These are phyloP conservation scores for Chaetothyriales sp. DNA, from an alignment of 2,329 filamentous ascomycete species.

Conservation along the genomic window DNA sequence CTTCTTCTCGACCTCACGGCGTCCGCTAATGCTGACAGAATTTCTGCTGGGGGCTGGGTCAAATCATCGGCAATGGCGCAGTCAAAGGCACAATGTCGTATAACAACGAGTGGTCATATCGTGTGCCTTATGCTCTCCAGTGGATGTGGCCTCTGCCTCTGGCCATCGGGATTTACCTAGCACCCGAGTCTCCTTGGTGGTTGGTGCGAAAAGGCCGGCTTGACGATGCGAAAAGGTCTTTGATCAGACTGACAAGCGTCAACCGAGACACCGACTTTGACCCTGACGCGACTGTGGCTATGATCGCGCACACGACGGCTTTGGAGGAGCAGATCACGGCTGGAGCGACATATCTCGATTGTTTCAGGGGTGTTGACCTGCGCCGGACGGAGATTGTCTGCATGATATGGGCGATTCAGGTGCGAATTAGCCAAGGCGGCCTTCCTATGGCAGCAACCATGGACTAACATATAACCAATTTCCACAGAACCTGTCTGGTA, in stretches of 20 bases:
- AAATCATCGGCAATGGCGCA: slow-evolving; percentile 36
- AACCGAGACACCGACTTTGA: slow-evolving; percentile 53
- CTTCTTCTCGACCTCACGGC: background rate
- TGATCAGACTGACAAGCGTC: slow-evolving; percentile 31
- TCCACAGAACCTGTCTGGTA: slow-evolving; percentile 45
- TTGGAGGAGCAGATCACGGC: slow-evolving; percentile 60
- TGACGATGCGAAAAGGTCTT: slow-evolving; percentile 31
- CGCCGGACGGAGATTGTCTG: slow-evolving; percentile 62
- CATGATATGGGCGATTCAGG: slow-evolving; percentile 49
- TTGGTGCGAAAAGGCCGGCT: slow-evolving; percentile 32
- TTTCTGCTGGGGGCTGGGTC: slow-evolving; percentile 32
- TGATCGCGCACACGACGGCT: slow-evolving; percentile 82
- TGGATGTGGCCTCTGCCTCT: slow-evolving; percentile 39
- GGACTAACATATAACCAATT: background rate
- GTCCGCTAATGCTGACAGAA: slow-evolving; percentile 17
- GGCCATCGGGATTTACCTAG: slow-evolving; percentile 30
- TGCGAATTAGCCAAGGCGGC: slow-evolving; percentile 40
- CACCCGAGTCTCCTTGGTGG: slow-evolving; percentile 39
- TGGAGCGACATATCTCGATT: slow-evolving; percentile 64
- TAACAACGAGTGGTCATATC: slow-evolving; percentile 35
- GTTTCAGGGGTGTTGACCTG: slow-evolving; percentile 66
- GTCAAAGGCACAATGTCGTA: slow-evolving; percentile 33
- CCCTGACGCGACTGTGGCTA: slow-evolving; percentile 67
- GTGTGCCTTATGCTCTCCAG: slow-evolving; percentile 37
- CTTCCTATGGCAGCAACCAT: slow-evolving; percentile 34